phyloP scores from a whole-genome alignment of 1,139 yeast species.

The Kodamaea derodonti region DNA sequence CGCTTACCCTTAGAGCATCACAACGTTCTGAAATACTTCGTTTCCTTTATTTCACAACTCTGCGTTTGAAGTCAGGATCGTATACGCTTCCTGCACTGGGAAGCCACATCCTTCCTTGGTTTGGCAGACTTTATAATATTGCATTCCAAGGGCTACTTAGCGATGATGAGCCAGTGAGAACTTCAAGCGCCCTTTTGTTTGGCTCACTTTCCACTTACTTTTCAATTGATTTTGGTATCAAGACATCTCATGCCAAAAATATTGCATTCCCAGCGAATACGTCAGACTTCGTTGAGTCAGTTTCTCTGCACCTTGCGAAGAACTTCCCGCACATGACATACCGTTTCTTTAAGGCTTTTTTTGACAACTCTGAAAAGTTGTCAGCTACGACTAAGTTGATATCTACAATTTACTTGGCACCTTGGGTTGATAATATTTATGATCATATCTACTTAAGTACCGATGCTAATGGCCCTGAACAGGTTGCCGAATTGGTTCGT shows the following conservation, averaged over 20 bases:
- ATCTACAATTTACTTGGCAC: constrained; percentile 57
- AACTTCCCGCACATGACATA: constrained; percentile 60
- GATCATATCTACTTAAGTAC: constrained; percentile 51
- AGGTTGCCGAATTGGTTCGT: constrained; percentile 59
- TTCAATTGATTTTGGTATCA: constrained; percentile 58
- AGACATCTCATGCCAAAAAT: constrained; percentile 54
- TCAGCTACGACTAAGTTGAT: constrained; percentile 31
- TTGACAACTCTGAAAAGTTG: constrained; percentile 49
- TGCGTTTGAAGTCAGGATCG: constrained; percentile 40
- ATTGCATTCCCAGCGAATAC: constrained; percentile 73
- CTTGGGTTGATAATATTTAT: constrained; percentile 76
- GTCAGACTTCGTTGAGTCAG: constrained; percentile 56
- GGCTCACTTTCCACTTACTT: constrained; percentile 62
- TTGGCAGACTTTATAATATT: constrained; percentile 61
- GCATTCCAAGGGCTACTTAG: constrained; percentile 67
- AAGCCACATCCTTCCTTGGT: constrained; percentile 32
- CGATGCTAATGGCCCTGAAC: constrained; percentile 56
- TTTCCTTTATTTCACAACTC: constrained; percentile 62
- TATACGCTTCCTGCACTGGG: constrained; percentile 18
- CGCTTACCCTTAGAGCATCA: constrained; percentile 52
- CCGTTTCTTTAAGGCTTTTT: constrained; percentile 59
- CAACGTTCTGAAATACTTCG: constrained; percentile 68
- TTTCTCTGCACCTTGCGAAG: constrained; percentile 56
- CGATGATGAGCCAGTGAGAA: constrained; percentile 53
- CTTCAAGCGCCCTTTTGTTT: constrained; percentile 61